Evolutionary conservation across 2,329 filamentous ascomycete species (phyloP).

Genomic region (Thielaviopsis cerberus): DNA sequence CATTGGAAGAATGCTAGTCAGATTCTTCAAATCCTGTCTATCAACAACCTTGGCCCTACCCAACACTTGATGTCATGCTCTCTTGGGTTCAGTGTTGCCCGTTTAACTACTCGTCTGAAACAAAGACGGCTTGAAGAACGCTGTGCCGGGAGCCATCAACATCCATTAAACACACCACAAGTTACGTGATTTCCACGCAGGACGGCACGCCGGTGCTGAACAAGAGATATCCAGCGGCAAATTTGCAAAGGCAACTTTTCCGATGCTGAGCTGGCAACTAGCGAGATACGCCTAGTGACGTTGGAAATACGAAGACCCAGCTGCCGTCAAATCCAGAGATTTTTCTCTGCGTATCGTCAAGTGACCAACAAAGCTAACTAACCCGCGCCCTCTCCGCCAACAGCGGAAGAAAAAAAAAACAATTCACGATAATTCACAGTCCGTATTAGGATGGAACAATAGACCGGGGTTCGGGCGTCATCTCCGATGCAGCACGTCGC

Average conservation of each 20-base stretch:
- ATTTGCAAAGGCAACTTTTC: no score
- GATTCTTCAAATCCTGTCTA: background rate
- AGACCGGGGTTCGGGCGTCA: background rate
- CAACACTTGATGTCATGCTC: background rate
- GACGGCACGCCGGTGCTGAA: background rate
- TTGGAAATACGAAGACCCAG: no score
- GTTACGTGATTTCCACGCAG: background rate
- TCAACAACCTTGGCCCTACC: no score
- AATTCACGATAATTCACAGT: background rate
- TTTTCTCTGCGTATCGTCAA: no score
- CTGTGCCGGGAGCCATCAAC: no score
- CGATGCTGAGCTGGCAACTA: no score
- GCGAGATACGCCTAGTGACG: no score
- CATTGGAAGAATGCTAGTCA: background rate
- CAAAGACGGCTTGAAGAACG: background rate
- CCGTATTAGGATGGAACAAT: background rate
- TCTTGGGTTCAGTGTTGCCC: no score
- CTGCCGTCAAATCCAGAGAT: no score
- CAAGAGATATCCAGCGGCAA: no score
- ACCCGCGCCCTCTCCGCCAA: no score
- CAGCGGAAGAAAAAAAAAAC: background rate
- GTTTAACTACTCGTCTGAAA: background rate
- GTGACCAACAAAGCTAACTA: background rate
- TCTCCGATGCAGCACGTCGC: no score
- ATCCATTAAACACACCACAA: background rate